Evolutionary conservation across 495 filamentous ascomycete genomes (phyloP).

Genomic region (Neurospora sp.): DNA sequence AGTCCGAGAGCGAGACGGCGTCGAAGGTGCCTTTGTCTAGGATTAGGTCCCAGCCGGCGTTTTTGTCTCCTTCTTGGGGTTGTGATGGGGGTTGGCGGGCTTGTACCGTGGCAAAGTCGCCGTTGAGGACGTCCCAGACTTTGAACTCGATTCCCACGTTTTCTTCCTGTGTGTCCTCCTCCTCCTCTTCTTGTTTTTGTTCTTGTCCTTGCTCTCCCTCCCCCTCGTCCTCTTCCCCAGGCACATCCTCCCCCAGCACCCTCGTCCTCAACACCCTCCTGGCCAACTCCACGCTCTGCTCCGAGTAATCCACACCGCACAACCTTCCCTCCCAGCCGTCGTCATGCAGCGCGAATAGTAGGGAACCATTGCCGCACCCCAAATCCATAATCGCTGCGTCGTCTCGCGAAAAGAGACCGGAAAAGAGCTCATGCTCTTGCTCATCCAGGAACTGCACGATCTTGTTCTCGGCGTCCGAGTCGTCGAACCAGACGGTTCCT

Average conservation of each 20-base stretch:
- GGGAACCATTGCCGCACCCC: constrained; percentile 85
- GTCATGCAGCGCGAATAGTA: constrained; percentile 65
- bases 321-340: constrained; percentile 48
- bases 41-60: constrained; percentile 66
- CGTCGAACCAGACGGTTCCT: constrained; percentile 69
- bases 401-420: constrained; percentile 3
- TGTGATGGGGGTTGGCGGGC: not conserved
- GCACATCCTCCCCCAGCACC: constrained; percentile 16
- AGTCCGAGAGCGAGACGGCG: constrained; percentile 66
- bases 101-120: constrained; percentile 19
- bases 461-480: constrained; percentile 54
- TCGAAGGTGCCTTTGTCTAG: constrained; percentile 98
- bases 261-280: constrained; percentile 29
- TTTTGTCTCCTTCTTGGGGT: constrained; percentile 10
- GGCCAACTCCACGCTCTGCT: constrained; percentile 61
- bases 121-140: constrained; percentile 65
- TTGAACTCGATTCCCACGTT: constrained; percentile 45
- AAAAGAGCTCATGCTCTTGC: constrained; percentile 15
- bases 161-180: not conserved
- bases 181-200: not conserved
- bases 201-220: too few relatives aligned
- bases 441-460: constrained; percentile 45
- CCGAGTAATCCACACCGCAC: constrained; percentile 83
- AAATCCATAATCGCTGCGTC: constrained; percentile 51
- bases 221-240: not conserved